phyloP scores from a whole-genome alignment of 306 rosid species.

The Prinsepia uniflora region DNA sequence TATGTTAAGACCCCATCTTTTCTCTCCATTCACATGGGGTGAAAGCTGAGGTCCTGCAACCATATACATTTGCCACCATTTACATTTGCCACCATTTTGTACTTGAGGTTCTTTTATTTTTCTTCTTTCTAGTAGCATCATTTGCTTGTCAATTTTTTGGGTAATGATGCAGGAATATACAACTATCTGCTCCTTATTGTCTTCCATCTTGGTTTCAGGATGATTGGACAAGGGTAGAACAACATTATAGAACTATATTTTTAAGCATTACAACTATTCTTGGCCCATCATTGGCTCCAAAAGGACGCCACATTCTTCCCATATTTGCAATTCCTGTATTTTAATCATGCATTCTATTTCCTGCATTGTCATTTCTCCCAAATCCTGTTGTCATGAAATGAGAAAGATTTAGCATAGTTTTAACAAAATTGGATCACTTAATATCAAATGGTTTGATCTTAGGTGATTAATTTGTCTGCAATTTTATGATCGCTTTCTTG shows the following conservation, averaged over 20 bases:
- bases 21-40: constrained; percentile 96
- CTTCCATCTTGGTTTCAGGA: constrained; percentile 33
- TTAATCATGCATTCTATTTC: too few relatives aligned
- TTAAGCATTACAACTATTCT: constrained; percentile 32
- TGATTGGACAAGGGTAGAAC: constrained; percentile 72
- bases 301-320: constrained; percentile 85
- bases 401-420: too few relatives aligned
- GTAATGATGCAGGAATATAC: constrained; percentile 15
- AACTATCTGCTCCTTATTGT: constrained; percentile 13
- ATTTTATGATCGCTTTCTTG: too few relatives aligned
- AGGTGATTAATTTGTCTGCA: too few relatives aligned
- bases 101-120: constrained; percentile 62
- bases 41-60: constrained; percentile 83
- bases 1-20: constrained; percentile 95
- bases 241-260: constrained; percentile 86
- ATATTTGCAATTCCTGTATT: constrained; percentile 68
- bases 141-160: constrained; percentile 12
- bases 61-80: constrained; percentile 92
- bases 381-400: too few relatives aligned
- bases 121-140: constrained; percentile 19
- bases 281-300: constrained; percentile 84
- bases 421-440: too few relatives aligned
- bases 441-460: too few relatives aligned
- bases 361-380: too few relatives aligned
- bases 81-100: constrained; percentile 97